phyloP scores from a whole-genome alignment of 73 alveolate species.

The Breviolum minutum region DNA sequence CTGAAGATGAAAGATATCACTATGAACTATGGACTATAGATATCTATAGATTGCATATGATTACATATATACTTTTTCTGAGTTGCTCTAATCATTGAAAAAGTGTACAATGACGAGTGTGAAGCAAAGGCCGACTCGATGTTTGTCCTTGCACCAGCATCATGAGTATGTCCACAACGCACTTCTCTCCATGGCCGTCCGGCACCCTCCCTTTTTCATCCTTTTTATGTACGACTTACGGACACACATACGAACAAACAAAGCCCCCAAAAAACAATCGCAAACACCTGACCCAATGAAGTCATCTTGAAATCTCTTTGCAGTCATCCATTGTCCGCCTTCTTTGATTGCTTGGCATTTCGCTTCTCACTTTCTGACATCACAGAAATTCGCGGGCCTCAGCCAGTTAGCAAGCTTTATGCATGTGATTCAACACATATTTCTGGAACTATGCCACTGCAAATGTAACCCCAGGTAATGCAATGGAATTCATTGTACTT shows the following conservation, averaged over 20 bases:
- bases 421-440: no score
- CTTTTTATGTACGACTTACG: neutral
- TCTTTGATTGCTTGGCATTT: constrained; percentile 69
- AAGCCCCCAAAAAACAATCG: neutral
- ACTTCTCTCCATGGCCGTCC: no score
- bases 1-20: no score
- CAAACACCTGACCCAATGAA: neutral
- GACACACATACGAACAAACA: neutral
- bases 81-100: no score
- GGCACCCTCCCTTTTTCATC: neutral
- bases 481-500: no score
- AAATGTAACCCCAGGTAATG: no score
- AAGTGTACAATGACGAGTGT: no score
- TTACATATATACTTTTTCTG: neutral
- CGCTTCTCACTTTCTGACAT: constrained; percentile 95
- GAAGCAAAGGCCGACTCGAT: no score
- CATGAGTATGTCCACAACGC: no score
- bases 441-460: no score
- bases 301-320: neutral
- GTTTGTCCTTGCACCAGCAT: no score
- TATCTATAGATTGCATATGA: neutral
- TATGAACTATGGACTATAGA: neutral
- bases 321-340: neutral
- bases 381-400: constrained; percentile 85
- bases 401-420: neutral